A percentile compares a stretch with the other conserved stretches of the same genome.
phyloP scores from a whole-genome alignment of 257 asterid species.

The Lantana camara region DNA sequence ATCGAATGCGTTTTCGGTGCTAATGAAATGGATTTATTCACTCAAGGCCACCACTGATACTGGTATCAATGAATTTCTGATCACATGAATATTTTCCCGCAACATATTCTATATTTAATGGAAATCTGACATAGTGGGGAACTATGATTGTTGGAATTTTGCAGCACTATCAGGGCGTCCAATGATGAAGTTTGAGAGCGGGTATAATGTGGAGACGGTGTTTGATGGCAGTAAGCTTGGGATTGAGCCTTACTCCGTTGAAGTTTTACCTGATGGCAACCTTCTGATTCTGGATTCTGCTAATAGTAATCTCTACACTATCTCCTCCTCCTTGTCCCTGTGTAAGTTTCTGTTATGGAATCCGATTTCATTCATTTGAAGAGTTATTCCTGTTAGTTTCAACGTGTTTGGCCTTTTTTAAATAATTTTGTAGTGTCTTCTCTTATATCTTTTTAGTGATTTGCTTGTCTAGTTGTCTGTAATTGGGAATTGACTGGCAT shows the following conservation, averaged over 20 bases:
- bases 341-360: slow-evolving; percentile 42
- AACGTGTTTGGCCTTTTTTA: background rate
- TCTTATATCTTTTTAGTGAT: too few species aligned
- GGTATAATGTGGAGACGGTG: slow-evolving; percentile 70
- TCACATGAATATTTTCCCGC: slow-evolving; percentile 13
- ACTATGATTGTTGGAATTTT: too few species aligned
- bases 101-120: background rate
- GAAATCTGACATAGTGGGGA: too few species aligned
- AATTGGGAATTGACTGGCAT: slow-evolving; percentile 8
- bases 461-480: background rate
- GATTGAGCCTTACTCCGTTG: slow-evolving; percentile 66
- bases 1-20: slow-evolving; percentile 53
- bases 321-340: slow-evolving; percentile 66
- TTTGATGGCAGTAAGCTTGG: slow-evolving; percentile 85
- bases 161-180: slow-evolving; percentile 65
- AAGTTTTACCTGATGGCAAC: slow-evolving; percentile 61
- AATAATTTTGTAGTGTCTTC: too few species aligned
- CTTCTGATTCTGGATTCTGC: slow-evolving; percentile 72
- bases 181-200: slow-evolving; percentile 75
- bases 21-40: slow-evolving; percentile 59
- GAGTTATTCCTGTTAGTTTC: background rate
- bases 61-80: slow-evolving; percentile 39
- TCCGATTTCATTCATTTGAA: background rate
- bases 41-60: slow-evolving; percentile 53
- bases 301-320: slow-evolving; percentile 67